Percentiles rank a stretch among this genome's conserved stretches.
phyloP scores from a whole-genome alignment of 2,329 filamentous ascomycete species.

The Venturiaceae sp. region DNA sequence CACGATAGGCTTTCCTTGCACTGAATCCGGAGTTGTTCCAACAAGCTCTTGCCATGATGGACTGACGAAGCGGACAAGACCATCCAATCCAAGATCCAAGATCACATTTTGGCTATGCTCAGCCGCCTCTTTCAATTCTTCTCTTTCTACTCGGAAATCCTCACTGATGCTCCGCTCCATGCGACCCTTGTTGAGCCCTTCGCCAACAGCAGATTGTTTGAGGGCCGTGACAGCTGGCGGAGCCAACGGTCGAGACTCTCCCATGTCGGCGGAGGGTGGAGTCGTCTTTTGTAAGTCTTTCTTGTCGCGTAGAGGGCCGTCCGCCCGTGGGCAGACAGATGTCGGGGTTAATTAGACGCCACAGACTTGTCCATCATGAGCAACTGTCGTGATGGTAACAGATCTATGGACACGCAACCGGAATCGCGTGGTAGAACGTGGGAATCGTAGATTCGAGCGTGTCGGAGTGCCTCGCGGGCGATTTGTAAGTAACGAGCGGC shows the following conservation, averaged over 20 bases:
- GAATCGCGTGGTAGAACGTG: background rate
- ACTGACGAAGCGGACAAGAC: constrained; percentile 89
- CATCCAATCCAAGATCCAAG: constrained; percentile 84
- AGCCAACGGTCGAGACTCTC: background rate
- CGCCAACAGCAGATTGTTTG: constrained; percentile 3
- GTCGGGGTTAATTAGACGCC: background rate
- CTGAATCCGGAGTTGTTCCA: constrained; percentile 62
- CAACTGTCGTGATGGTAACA: background rate
- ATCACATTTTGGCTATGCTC: constrained; percentile 97
- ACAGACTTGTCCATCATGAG: constrained; percentile 1
- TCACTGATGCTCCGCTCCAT: constrained; percentile 64
- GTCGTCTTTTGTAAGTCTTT: background rate
- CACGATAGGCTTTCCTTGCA: constrained; percentile 68
- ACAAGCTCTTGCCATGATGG: constrained; percentile 93
- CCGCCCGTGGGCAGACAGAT: constrained; percentile 2
- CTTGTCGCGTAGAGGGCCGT: background rate
- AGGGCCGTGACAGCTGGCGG: constrained; percentile 8
- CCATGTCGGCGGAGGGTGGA: background rate
- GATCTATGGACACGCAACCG: background rate
- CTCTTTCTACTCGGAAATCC: constrained; percentile 85
- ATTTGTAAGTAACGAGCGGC: background rate
- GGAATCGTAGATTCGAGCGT: background rate
- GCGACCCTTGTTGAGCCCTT: constrained; percentile 9
- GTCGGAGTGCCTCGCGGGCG: background rate
- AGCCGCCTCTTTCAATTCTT: constrained; percentile 88